Evolutionary conservation across 257 asterid genomes (phyloP).

Genomic region (Craterostigma plantagineum): DNA sequence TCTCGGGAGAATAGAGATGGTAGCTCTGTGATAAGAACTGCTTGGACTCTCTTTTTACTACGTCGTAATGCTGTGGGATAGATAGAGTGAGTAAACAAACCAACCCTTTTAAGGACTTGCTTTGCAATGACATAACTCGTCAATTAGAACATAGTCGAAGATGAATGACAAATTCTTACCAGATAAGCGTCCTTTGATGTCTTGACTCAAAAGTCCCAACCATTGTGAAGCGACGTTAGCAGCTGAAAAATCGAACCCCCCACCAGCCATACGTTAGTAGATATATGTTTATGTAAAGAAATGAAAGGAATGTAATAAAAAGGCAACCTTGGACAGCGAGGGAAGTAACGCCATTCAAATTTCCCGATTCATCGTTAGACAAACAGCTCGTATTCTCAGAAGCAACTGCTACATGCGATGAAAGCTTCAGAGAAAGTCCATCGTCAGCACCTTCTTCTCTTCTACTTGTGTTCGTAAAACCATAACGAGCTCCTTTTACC

Average conservation of each 20-base stretch:
- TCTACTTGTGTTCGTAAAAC: too few relatives aligned
- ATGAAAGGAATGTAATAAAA: background rate
- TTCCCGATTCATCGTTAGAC: too few relatives aligned
- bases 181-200: conserved; percentile 79
- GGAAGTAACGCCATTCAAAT: too few relatives aligned
- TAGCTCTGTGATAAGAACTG: conserved; percentile 50
- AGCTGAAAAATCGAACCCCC: conserved; percentile 35
- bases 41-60: conserved; percentile 65
- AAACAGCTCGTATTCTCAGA: too few relatives aligned
- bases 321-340: too few relatives aligned
- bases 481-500: too few relatives aligned
- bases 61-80: conserved; percentile 53
- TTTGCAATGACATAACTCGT: background rate
- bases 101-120: background rate
- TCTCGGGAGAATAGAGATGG: conserved; percentile 56
- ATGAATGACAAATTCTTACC: conserved; percentile 19
- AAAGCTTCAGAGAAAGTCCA: too few relatives aligned
- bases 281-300: background rate
- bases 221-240: conserved; percentile 90
- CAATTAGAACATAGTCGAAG: background rate
- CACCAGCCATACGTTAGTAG: background rate
- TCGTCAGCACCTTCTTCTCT: too few relatives aligned
- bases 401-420: too few relatives aligned
- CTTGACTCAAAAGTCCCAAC: conserved; percentile 91
- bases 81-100: conserved; percentile 7